Base-by-base conservation (phyloP, 129 eudicot genomes). In the Pseudognaphalium luteoalbum region DNA sequence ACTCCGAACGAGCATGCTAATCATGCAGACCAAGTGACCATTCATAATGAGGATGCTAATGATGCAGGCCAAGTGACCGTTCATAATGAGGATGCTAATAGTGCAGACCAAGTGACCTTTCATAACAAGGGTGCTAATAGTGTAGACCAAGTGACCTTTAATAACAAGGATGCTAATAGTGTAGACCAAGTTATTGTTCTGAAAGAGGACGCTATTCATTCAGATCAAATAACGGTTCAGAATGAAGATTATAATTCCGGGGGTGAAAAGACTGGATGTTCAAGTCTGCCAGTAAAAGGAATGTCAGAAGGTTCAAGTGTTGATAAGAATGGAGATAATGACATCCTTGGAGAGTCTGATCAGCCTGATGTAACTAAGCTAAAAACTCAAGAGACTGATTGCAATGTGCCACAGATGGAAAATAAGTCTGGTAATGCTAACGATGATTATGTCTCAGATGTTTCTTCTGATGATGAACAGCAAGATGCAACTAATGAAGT, bases 381-480 rank as follows among this genome's bases (percentile, higher is more conserved):
- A 56, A 83, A 83, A 68, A 76, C 61, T 54, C 64, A 78, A 67
- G 71, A 83, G 66, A 59, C 72, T 17, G 77, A 62, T 76, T 62
- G 71, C 72, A 52, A 84, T 28, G 56, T 68, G 64, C 76, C 78
- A 16, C 83, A 73, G 73, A 82, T 68, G 82, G 81, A 85, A 39
- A 78, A 70, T 29, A 81, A 68, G 37, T 44, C 74, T 42, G 82
- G 33, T 74, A 42, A 44, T 4, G 29, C 41, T 77, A 21, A 57
- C 30, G 87, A 83, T 66, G 73, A 79, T 80, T 76, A 75, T 81
- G 91, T 67, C 50, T 73, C 81, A 21, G 91, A 88, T 77, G 81
- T 62, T 81, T 91, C 90, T 66, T 94, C 97, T 71, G 92, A 70
- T 57, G 93, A 90, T 68, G 97, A 95, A 72, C 88, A 82, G 76